These are phyloP conservation scores for Davidsoniella eucalypti DNA, from an alignment of 2,329 filamentous ascomycete species.

Conservation along the genomic window DNA sequence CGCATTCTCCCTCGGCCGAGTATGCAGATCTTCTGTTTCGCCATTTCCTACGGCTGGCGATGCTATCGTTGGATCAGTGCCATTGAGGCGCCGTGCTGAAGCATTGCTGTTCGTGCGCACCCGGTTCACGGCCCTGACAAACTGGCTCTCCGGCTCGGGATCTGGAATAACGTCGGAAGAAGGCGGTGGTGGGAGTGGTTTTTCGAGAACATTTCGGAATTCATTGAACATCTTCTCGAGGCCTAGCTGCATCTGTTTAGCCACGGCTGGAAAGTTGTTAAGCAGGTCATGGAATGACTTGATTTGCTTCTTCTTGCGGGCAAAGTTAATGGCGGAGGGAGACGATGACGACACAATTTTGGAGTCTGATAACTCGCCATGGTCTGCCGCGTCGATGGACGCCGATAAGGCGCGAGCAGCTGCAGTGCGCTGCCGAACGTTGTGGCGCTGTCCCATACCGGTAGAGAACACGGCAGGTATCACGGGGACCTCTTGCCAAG, in stretches of 20 bases:
- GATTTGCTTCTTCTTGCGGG: slow-evolving; percentile 72
- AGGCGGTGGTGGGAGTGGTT: slow-evolving; percentile 50
- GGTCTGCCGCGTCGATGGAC: slow-evolving; percentile 16
- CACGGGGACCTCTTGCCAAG: slow-evolving; percentile 61
- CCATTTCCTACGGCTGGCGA: slow-evolving; percentile 13
- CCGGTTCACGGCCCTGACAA: slow-evolving; percentile 36
- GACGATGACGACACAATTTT: background rate
- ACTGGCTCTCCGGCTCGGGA: slow-evolving; percentile 41
- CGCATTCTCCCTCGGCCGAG: slow-evolving; percentile 17
- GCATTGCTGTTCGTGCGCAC: slow-evolving; percentile 29
- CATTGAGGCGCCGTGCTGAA: background rate
- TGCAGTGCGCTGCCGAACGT: slow-evolving; percentile 15
- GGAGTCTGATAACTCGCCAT: slow-evolving; percentile 17
- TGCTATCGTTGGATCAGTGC: background rate
- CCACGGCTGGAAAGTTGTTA: slow-evolving; percentile 86
- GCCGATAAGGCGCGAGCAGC: slow-evolving; percentile 2
- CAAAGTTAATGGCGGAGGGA: slow-evolving; percentile 21
- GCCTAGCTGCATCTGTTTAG: slow-evolving; percentile 85
- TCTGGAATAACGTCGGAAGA: slow-evolving; percentile 26
- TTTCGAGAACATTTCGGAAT: slow-evolving; percentile 72
- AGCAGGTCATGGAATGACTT: slow-evolving; percentile 80
- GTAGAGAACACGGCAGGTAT: slow-evolving; percentile 44
- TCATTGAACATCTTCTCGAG: slow-evolving; percentile 80
- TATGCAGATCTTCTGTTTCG: no score
- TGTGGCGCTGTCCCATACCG: slow-evolving; percentile 23